Evolutionary conservation across 2,329 filamentous ascomycete genomes (phyloP).

Genomic region (Ophiostoma himal-ulmi): DNA sequence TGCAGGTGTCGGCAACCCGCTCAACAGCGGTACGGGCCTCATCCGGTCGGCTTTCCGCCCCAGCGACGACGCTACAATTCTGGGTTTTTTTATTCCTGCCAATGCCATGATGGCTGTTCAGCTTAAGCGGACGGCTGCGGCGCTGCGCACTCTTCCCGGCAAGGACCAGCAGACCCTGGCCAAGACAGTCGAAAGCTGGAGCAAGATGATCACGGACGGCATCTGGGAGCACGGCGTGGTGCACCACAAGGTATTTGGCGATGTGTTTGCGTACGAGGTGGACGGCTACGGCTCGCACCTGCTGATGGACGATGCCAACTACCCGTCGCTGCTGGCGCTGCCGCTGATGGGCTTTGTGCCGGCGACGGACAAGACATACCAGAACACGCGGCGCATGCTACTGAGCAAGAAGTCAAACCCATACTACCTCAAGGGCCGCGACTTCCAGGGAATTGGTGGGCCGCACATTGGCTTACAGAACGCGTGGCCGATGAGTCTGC

Average conservation of each 20-base stretch:
- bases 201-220: constrained; percentile 62
- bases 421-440: constrained; percentile 72
- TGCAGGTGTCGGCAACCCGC: constrained; percentile 79
- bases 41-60: constrained; percentile 89
- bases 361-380: constrained; percentile 62
- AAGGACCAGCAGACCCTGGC: constrained; percentile 38
- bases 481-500: constrained; percentile 93
- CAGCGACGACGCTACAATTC: constrained; percentile 88
- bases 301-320: constrained; percentile 85
- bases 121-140: constrained; percentile 63
- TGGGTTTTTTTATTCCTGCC: constrained; percentile 90
- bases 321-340: constrained; percentile 72
- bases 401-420: constrained; percentile 73
- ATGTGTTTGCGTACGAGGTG: constrained; percentile 81
- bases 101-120: constrained; percentile 97
- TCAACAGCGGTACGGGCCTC: constrained; percentile 77
- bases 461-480: constrained; percentile 75
- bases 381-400: constrained; percentile 77
- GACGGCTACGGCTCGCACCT: constrained; percentile 79
- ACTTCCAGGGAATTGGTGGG: constrained; percentile 82
- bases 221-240: constrained; percentile 82
- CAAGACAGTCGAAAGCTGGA: constrained; percentile 52
- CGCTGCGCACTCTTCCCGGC: constrained; percentile 51
- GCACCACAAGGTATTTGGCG: constrained; percentile 64
- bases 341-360: constrained; percentile 72